phyloP scores from a whole-genome alignment of 2,329 filamentous ascomycete genomes.

The Talaromyces sp. region DNA sequence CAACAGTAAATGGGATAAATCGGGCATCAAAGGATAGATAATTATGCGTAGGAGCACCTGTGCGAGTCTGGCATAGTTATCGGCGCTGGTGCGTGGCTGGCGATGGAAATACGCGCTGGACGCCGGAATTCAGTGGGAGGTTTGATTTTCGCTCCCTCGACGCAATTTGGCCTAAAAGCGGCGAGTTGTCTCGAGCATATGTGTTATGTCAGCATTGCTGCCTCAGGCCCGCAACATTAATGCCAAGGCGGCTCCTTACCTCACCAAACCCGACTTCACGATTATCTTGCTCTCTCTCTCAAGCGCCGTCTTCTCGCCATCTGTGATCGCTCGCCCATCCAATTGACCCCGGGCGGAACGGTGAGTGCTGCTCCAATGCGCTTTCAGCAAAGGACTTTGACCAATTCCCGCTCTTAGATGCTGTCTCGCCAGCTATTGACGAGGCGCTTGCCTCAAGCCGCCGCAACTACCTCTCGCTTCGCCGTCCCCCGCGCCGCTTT shows the following conservation, averaged over 20 bases:
- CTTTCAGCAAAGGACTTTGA: neutral
- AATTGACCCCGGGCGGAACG: conserved; percentile 20
- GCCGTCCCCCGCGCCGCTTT: conserved; percentile 37
- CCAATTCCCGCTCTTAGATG: conserved; percentile 27
- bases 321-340: conserved; percentile 10
- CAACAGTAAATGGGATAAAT: conserved; percentile 28
- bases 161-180: conserved; percentile 20
- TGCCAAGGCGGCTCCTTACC: conserved; percentile 1
- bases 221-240: neutral
- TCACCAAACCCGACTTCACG: conserved; percentile 5
- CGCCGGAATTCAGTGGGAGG: conserved; percentile 31
- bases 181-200: neutral
- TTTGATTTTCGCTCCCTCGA: conserved; percentile 31
- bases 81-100: conserved; percentile 36
- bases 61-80: conserved; percentile 42
- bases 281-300: conserved; percentile 1
- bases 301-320: conserved; percentile 13
- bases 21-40: conserved; percentile 38
- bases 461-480: conserved; percentile 25
- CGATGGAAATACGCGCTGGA: conserved; percentile 25
- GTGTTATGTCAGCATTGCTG: conserved; percentile 13
- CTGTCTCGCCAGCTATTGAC: conserved; percentile 41
- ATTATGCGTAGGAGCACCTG: conserved; percentile 26
- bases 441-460: conserved; percentile 36
- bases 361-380: conserved; percentile 16